Evolutionary conservation across 805 yeast species (phyloP).

Genomic region (Suhomyces vadensis): DNA sequence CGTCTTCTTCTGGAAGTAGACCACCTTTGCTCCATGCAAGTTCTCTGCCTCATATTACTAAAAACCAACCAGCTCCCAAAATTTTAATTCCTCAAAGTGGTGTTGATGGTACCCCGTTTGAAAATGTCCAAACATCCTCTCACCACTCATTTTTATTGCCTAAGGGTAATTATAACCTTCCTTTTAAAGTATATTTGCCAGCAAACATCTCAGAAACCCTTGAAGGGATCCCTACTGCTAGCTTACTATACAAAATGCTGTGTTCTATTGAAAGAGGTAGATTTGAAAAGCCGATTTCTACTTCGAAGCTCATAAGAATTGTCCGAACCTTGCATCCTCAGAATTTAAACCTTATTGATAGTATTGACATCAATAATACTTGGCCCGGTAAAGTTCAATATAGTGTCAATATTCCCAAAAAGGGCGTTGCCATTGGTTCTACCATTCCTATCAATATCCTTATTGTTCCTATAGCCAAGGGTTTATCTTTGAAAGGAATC

Average conservation of each 20-base stretch:
- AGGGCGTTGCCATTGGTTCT: conserved; percentile 50
- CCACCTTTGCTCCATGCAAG: conserved; percentile 31
- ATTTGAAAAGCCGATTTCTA: conserved; percentile 38
- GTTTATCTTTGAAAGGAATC: conserved; percentile 38
- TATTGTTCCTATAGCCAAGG: conserved; percentile 50
- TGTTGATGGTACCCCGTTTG: conserved; percentile 47
- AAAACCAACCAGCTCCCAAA: conserved; percentile 12
- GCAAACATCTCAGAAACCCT: conserved; percentile 50
- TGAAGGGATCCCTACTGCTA: conserved; percentile 48
- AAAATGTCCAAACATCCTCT: conserved; percentile 21
- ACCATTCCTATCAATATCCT: conserved; percentile 41
- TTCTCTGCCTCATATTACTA: conserved; percentile 29
- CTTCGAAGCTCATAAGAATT: conserved; percentile 43
- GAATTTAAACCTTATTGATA: conserved; percentile 41
- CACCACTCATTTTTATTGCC: conserved; percentile 45
- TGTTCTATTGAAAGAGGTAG: conserved; percentile 45
- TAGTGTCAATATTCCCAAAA: conserved; percentile 43
- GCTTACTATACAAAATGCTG: conserved; percentile 43
- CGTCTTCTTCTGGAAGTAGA: conserved; percentile 12
- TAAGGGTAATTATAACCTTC: conserved; percentile 53
- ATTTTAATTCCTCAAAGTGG: conserved; percentile 32
- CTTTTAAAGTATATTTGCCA: conserved; percentile 47
- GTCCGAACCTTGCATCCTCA: conserved; percentile 45
- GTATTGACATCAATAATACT: conserved; percentile 47
- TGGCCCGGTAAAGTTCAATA: conserved; percentile 59